Percentiles rank a stretch among this genome's conserved stretches.
Conservation (phyloP, 2,329 filamentous ascomycete species). For the Ceratocystis destructans region DNA sequence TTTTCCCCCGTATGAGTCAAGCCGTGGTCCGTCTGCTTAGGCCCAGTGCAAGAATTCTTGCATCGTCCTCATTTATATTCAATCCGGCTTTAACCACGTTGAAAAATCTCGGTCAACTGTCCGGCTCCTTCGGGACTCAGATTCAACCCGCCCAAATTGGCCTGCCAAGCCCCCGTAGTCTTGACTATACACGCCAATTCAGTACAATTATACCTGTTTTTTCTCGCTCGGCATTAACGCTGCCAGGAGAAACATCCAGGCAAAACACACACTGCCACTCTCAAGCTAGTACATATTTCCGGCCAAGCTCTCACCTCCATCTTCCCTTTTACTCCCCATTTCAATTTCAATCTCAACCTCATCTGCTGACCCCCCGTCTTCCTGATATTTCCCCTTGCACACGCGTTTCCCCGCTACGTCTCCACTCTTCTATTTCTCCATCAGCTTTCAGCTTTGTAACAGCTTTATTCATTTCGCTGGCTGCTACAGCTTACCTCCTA, state of each 20-base stretch:
- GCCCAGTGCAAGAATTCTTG: conserved; percentile 13
- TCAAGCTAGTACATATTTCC: not conserved
- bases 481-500: not conserved
- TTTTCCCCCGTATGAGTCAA: conserved; percentile 9
- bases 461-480: not conserved
- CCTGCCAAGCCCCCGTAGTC: not conserved
- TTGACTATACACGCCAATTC: not conserved
- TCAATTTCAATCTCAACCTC: not conserved
- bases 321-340: not conserved
- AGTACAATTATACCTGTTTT: not conserved
- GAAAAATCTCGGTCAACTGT: not conserved
- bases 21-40: conserved; percentile 1
- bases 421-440: conserved; percentile 14
- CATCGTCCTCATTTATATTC: not conserved
- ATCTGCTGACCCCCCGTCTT: not conserved
- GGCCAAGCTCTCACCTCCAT: not conserved
- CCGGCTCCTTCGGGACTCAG: conserved; percentile 4
- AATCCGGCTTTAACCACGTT: conserved; percentile 3
- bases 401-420: conserved; percentile 2
- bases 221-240: not conserved
- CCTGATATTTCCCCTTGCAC: not conserved
- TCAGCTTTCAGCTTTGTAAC: not conserved
- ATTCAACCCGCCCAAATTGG: not conserved
- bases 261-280: not conserved
- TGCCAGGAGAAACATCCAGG: not conserved